These are phyloP conservation scores for Lachancea fermentati DNA, from an alignment of 805 yeast species.

Conservation along the genomic window DNA sequence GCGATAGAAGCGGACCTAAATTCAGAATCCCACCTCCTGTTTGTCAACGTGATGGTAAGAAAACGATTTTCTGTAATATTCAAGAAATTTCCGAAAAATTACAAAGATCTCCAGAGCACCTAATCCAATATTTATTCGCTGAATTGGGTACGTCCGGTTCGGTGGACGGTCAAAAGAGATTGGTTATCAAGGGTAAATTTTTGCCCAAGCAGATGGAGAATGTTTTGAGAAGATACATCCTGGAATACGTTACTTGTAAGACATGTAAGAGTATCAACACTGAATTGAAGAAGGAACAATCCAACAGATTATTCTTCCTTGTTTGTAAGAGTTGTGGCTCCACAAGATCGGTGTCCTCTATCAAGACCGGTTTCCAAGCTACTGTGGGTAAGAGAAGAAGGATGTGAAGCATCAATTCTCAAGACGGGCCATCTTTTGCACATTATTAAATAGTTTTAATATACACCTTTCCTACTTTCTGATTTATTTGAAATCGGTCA, in stretches of 20 bases:
- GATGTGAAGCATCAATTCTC: slow-evolving; percentile 24
- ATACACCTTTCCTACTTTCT: not conserved
- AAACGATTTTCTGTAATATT: slow-evolving; percentile 92
- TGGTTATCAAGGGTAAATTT: slow-evolving; percentile 96
- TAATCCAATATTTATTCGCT: slow-evolving; percentile 93
- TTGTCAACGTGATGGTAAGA: slow-evolving; percentile 97
- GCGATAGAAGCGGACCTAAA: slow-evolving; percentile 87
- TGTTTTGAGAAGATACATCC: slow-evolving; percentile 90
- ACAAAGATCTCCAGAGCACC: slow-evolving; percentile 95
- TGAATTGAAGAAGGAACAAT: slow-evolving; percentile 87
- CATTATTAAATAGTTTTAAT: slow-evolving; percentile 8
- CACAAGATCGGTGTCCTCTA: slow-evolving; percentile 91
- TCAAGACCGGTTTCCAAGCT: slow-evolving; percentile 99
- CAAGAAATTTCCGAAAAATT: slow-evolving; percentile 90
- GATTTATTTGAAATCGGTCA: too few relatives aligned
- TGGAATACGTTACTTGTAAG: slow-evolving; percentile 97
- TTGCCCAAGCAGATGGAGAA: slow-evolving; percentile 97
- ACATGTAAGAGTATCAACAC: slow-evolving; percentile 98
- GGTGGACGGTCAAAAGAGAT: slow-evolving; percentile 94
- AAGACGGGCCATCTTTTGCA: slow-evolving; percentile 6
- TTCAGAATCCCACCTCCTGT: slow-evolving; percentile 97
- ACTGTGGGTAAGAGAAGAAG: slow-evolving; percentile 87
- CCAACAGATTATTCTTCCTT: slow-evolving; percentile 93
- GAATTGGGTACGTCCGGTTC: slow-evolving; percentile 99
- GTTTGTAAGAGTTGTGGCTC: slow-evolving; percentile 98